phyloP scores from a whole-genome alignment of 106 monocot genomes.

The Amphibolis antarctica region DNA sequence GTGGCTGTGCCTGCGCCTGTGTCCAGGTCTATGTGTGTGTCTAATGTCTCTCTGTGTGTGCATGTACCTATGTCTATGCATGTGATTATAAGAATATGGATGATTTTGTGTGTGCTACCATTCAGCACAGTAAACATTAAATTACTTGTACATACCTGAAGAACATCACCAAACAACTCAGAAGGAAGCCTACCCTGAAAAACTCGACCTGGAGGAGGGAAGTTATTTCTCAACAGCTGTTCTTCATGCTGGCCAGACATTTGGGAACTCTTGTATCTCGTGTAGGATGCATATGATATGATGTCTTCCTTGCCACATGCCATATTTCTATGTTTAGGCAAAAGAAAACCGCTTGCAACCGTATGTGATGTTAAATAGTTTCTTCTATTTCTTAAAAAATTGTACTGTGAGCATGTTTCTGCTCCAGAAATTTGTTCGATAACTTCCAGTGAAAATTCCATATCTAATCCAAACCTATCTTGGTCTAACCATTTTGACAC shows the following conservation, averaged over 20 bases:
- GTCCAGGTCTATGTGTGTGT: too few species aligned
- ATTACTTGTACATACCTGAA: slow-evolving; percentile 44
- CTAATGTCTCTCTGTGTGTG: too few species aligned
- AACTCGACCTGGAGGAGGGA: slow-evolving; percentile 47
- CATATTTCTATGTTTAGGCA: slow-evolving; percentile 28
- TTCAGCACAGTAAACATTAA: background rate
- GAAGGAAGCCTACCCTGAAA: slow-evolving; percentile 60
- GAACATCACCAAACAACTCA: slow-evolving; percentile 73
- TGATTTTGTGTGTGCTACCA: too few species aligned
- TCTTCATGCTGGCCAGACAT: slow-evolving; percentile 16
- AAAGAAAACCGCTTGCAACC: slow-evolving; percentile 58
- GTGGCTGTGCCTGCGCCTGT: too few species aligned
- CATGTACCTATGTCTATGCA: too few species aligned
- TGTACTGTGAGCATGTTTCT: slow-evolving; percentile 44
- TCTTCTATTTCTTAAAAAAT: slow-evolving; percentile 42
- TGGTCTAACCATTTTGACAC: slow-evolving; percentile 64
- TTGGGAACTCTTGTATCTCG: slow-evolving; percentile 2
- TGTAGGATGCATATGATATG: slow-evolving; percentile 25
- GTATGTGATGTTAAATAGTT: slow-evolving; percentile 34
- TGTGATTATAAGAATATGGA: too few species aligned
- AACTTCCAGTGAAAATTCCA: slow-evolving; percentile 78
- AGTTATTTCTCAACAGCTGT: background rate
- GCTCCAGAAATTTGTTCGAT: slow-evolving; percentile 70
- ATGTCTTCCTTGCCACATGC: slow-evolving; percentile 19
- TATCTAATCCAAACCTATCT: slow-evolving; percentile 89